Conservation (phyloP, 257 asterid genomes). For the Solanum chiquidenum region DNA sequence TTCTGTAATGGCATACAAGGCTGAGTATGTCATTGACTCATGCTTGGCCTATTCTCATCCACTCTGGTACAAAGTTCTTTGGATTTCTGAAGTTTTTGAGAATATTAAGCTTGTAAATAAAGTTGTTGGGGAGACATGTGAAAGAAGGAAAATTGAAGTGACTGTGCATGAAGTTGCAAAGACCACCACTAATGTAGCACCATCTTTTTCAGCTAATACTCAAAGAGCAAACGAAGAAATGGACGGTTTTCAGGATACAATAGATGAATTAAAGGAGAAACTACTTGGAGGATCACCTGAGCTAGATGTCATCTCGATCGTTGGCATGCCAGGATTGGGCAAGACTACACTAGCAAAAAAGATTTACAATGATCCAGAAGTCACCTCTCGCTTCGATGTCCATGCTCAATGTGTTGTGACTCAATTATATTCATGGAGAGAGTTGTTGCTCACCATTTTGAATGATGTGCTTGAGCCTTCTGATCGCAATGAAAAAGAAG, state of each 20-base stretch:
- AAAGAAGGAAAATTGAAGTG: not conserved
- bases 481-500: not conserved
- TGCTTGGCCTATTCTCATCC: not conserved
- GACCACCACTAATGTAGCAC: not conserved
- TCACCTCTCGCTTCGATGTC: not conserved
- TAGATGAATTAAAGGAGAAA: not conserved
- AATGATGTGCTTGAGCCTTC: not conserved
- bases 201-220: not conserved
- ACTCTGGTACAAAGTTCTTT: not conserved
- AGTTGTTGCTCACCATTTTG: not conserved
- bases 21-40: not conserved
- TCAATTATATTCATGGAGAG: not conserved
- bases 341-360: not conserved
- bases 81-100: not conserved
- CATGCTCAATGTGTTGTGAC: constrained; percentile 1
- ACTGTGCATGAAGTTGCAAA: not conserved
- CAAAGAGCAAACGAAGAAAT: not conserved
- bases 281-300: not conserved
- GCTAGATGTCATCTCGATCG: not conserved
- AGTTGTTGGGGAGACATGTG: not conserved
- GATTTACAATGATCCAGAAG: not conserved
- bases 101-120: not conserved
- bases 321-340: constrained; percentile 1
- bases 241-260: not conserved
- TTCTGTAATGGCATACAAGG: not conserved